Evolutionary conservation across 2,329 filamentous ascomycete species (phyloP).

Genomic region (Delphinella strobiligena): DNA sequence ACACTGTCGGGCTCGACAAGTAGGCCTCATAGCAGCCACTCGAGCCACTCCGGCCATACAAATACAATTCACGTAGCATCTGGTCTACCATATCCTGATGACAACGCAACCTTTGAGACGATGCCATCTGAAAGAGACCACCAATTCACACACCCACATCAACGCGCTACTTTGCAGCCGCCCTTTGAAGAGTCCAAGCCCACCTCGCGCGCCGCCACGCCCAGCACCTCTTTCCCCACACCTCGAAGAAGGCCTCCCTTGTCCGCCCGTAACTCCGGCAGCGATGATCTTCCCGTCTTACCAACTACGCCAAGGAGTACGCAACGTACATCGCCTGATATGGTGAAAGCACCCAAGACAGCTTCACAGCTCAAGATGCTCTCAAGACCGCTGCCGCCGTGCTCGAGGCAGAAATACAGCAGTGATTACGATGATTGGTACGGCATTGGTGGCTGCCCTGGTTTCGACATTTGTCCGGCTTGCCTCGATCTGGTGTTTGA

Average conservation of each 20-base stretch:
- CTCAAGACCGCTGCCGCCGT: slow-evolving; percentile 44
- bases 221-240: neutral
- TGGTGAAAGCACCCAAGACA: slow-evolving; percentile 1
- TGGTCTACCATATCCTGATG: slow-evolving; percentile 33
- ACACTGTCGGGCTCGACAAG: slow-evolving; percentile 10
- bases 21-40: no score
- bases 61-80: slow-evolving; percentile 18
- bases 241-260: slow-evolving; percentile 1
- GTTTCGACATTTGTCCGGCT: slow-evolving; percentile 70
- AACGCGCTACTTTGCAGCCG: slow-evolving; percentile 8
- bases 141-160: slow-evolving; percentile 20
- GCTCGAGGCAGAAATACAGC: slow-evolving; percentile 52
- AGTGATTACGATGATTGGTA: slow-evolving; percentile 67
- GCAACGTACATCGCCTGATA: slow-evolving; percentile 1
- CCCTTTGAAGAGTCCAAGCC: slow-evolving; percentile 9
- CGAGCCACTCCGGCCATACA: neutral
- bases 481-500: slow-evolving; percentile 64
- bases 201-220: slow-evolving; percentile 5
- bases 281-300: slow-evolving; percentile 1
- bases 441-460: slow-evolving; percentile 56
- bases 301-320: neutral
- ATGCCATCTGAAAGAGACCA: slow-evolving; percentile 33
- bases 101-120: slow-evolving; percentile 22
- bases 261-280: slow-evolving; percentile 2
- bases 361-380: slow-evolving; percentile 21